Evolutionary conservation across 1,284 basidiomycete species (phyloP).

Genomic region (Volvariella volvacea): DNA sequence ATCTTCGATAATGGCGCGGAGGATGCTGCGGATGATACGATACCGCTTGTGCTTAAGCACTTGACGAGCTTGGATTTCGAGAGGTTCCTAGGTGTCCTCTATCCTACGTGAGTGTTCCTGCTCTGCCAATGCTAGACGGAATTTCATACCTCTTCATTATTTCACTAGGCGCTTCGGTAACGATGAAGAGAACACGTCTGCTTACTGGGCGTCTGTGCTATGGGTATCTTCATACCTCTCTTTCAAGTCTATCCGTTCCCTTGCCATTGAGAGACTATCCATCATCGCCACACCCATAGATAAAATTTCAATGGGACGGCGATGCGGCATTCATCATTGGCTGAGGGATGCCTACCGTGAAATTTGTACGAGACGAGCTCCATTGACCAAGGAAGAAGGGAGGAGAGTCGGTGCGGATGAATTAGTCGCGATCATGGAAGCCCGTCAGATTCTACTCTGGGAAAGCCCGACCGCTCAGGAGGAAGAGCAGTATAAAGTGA

Average conservation of each 20-base stretch:
- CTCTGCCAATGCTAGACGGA: neutral
- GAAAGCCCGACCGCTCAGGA: no score
- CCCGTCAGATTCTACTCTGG: no score
- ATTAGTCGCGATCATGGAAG: no score
- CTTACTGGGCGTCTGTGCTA: conserved; percentile 32
- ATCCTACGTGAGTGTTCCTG: conserved; percentile 23
- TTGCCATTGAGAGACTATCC: conserved; percentile 25
- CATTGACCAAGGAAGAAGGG: conserved; percentile 22
- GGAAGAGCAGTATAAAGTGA: no score
- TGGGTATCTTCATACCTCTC: conserved; percentile 24
- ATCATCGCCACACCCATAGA: conserved; percentile 23
- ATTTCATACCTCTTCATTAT: neutral
- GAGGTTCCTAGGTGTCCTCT: conserved; percentile 23
- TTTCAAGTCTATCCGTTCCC: conserved; percentile 23
- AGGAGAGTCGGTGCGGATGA: conserved; percentile 17
- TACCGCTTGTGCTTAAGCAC: conserved; percentile 13
- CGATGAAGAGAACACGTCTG: conserved; percentile 21
- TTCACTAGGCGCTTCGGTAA: conserved; percentile 20
- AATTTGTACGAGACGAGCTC: conserved; percentile 20
- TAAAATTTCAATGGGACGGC: conserved; percentile 24
- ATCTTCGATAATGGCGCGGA: neutral
- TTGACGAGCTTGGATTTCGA: conserved; percentile 20
- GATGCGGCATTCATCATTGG: conserved; percentile 24
- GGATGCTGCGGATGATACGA: conserved; percentile 7
- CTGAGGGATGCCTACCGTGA: conserved; percentile 27